Base-by-base conservation (phyloP, 1,284 basidiomycete genomes). In the Hymenochaete sp. region DNA sequence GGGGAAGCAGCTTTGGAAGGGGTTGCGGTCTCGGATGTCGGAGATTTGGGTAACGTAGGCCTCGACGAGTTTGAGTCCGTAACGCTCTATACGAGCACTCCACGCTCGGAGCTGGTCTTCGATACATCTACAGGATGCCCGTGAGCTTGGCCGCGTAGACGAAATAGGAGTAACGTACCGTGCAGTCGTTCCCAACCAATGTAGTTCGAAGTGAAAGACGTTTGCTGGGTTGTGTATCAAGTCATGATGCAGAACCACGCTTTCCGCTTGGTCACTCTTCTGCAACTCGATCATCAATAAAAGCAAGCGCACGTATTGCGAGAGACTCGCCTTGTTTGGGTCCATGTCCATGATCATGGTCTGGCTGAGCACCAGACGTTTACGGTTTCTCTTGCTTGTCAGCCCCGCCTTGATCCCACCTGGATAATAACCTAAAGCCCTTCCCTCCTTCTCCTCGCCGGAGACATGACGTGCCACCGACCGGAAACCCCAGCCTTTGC, bases 151-250 rank as follows among this genome's bases (percentile, higher is more conserved):
- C n/a, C n/a, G n/a, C n/a, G n/a, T n/a, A n/a, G n/a, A n/a, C n/a
- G n/a, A n/a, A n/a, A n/a, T n/a, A n/a, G n/a, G n/a, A n/a, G n/a
- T n/a, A n/a, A n/a, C n/a, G 52, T 86, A 84, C n/a, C 89, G 79
- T n/a, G 92, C 89, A 0, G 92, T 93, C 0, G 93, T 90, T 7
- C 92, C 93, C 19, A 98, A 82, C 95, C 96, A 98, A 55, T 98
- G 92, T 33, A 98, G 72, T 63, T 98, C 93, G 57, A 96, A 91
- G 63, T 96, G 92, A 66, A 93, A 93, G 46, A 89, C 90, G 32
- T 85, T 93, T 13, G 73, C 75, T 0, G 89, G 84, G 58, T 95
- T 95, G 62, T 96, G 92, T 42, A 93, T 86, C 48, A 93, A 79
- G 62, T 96, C 93, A 59, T 92, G 80, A 58, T 96, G 92, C 24